Conservation (phyloP, 2,329 filamentous ascomycete species). For the Colletotrichum kahawae region DNA sequence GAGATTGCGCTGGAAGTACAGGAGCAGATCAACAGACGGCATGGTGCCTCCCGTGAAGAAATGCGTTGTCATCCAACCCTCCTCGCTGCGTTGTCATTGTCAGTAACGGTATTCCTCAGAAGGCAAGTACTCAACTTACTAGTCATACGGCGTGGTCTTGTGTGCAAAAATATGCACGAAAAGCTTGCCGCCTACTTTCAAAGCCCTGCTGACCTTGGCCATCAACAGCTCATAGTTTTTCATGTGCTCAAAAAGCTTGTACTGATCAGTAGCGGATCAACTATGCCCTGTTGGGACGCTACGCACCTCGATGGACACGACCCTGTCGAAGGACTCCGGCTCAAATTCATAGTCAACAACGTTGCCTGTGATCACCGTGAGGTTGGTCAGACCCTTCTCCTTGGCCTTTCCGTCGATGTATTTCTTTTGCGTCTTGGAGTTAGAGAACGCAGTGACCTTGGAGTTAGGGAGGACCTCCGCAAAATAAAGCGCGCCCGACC, state of each 20-base stretch:
- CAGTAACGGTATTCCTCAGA: neutral
- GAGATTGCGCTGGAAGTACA: slow-evolving; percentile 70
- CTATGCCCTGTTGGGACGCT: neutral
- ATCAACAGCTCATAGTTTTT: slow-evolving; percentile 75
- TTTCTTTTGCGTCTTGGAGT: slow-evolving; percentile 71
- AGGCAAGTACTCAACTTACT: slow-evolving; percentile 27
- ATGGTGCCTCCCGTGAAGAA: slow-evolving; percentile 79
- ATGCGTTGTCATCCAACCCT: slow-evolving; percentile 75
- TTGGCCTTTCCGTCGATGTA: slow-evolving; percentile 67
- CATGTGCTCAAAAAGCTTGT: slow-evolving; percentile 75
- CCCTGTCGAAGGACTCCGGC: slow-evolving; percentile 62
- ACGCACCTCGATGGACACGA: slow-evolving; percentile 65
- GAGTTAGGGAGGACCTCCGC: slow-evolving; percentile 68
- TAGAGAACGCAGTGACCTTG: slow-evolving; percentile 70
- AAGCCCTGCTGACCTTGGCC: slow-evolving; percentile 62
- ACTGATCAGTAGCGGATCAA: neutral
- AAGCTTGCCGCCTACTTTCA: slow-evolving; percentile 68
- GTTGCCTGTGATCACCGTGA: slow-evolving; percentile 70
- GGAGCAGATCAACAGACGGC: slow-evolving; percentile 69
- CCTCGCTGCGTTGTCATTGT: slow-evolving; percentile 43
- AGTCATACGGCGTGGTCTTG: slow-evolving; percentile 70
- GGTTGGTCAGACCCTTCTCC: slow-evolving; percentile 61
- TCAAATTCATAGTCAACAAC: slow-evolving; percentile 71
- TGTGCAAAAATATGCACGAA: slow-evolving; percentile 75
- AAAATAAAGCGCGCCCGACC: slow-evolving; percentile 68